A percentile compares a stretch with the other conserved stretches of the same genome.
Evolutionary conservation across 352 stramenopile species (phyloP).

Genomic region (Globisporangium paroecandrum): DNA sequence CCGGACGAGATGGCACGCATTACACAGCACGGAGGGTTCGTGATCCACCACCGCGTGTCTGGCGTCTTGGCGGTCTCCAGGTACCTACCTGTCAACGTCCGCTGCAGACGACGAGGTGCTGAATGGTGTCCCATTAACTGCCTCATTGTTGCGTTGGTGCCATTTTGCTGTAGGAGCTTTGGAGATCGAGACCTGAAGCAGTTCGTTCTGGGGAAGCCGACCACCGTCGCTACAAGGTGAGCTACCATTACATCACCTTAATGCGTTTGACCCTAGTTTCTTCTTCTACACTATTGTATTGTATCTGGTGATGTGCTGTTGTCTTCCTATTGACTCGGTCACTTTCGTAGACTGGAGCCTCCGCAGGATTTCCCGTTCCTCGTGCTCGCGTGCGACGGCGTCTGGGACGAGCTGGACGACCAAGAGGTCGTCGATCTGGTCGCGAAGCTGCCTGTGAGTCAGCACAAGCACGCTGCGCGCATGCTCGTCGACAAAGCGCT

Average conservation of each 20-base stretch:
- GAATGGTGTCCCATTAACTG: not conserved
- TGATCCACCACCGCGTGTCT: slow-evolving; percentile 65
- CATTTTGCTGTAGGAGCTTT: slow-evolving; percentile 52
- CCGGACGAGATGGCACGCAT: slow-evolving; percentile 55
- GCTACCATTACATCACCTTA: not conserved
- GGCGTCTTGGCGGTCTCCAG: slow-evolving; percentile 70
- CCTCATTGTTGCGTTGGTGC: not conserved
- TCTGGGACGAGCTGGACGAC: slow-evolving; percentile 77
- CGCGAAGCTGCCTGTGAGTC: slow-evolving; percentile 22
- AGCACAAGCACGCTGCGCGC: slow-evolving; percentile 45
- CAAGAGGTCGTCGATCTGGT: slow-evolving; percentile 76
- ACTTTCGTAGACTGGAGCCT: slow-evolving; percentile 28
- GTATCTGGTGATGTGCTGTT: not conserved
- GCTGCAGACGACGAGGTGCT: not conserved
- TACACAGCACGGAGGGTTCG: slow-evolving; percentile 55
- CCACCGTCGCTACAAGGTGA: slow-evolving; percentile 44
- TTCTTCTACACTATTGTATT: not conserved
- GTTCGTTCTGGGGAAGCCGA: slow-evolving; percentile 54
- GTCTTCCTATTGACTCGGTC: not conserved
- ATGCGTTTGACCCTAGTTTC: not conserved
- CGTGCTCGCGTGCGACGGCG: slow-evolving; percentile 72
- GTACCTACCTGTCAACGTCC: slow-evolving; percentile 32
- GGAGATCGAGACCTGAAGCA: slow-evolving; percentile 71
- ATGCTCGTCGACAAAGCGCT: slow-evolving; percentile 59
- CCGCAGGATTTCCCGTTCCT: slow-evolving; percentile 55